These are phyloP conservation scores for Nakazawaea anatomiae DNA, from an alignment of 805 yeast species.

Conservation along the genomic window DNA sequence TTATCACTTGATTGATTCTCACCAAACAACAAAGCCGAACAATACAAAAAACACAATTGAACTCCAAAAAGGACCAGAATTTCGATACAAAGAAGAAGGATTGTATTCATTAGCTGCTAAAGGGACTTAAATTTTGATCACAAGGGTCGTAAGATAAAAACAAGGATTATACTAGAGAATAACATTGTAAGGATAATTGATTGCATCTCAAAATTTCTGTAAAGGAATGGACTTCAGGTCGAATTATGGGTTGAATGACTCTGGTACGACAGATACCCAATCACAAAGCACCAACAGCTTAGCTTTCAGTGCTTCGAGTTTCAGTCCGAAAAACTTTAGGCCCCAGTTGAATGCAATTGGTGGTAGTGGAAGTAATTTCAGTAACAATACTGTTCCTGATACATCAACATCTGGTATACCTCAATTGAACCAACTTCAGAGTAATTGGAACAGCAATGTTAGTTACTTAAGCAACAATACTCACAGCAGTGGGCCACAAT, in stretches of 20 bases:
- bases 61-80: too few species aligned
- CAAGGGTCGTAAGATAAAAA: too few species aligned
- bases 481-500: not conserved
- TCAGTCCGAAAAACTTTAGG: not conserved
- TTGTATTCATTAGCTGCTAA: too few species aligned
- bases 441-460: not conserved
- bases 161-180: too few species aligned
- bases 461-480: not conserved
- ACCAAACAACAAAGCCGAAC: too few species aligned
- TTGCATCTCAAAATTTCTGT: too few species aligned
- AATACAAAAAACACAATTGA: too few species aligned
- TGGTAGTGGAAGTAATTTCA: not conserved
- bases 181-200: too few species aligned
- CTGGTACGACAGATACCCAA: not conserved
- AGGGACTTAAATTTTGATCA: too few species aligned
- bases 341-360: not conserved
- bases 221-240: not conserved
- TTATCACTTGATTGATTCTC: too few species aligned
- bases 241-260: not conserved
- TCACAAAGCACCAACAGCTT: not conserved
- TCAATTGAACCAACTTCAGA: not conserved
- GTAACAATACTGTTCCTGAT: not conserved
- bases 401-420: not conserved
- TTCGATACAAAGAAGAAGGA: too few species aligned
- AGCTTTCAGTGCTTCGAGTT: not conserved